Percentiles rank a stretch among this genome's conserved stretches.
Evolutionary conservation across 1,139 yeast species (phyloP).

Genomic region (Blastobotrys aristatus): DNA sequence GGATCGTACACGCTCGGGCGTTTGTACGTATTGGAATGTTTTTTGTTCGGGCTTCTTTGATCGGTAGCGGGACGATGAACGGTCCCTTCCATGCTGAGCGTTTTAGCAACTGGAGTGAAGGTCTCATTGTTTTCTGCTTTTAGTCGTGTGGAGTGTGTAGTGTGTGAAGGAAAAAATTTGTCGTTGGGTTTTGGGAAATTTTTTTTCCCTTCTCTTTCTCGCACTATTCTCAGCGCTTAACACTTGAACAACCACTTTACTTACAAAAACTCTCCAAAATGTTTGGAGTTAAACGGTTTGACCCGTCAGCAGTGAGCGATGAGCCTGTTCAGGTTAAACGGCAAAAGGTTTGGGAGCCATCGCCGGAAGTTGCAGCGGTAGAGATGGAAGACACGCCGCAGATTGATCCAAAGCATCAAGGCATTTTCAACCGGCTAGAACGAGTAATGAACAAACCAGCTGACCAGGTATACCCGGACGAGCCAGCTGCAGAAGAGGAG

Average conservation of each 20-base stretch:
- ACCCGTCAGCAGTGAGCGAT: slow-evolving; percentile 11
- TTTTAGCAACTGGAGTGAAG: slow-evolving; percentile 49
- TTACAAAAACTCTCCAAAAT: no score
- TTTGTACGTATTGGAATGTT: slow-evolving; percentile 89
- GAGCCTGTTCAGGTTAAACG: slow-evolving; percentile 9
- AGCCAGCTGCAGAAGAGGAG: not conserved
- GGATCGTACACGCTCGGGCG: slow-evolving; percentile 87
- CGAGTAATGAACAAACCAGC: not conserved
- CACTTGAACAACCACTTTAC: no score
- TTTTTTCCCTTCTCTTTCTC: not conserved
- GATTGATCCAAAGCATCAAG: slow-evolving; percentile 9
- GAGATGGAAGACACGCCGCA: slow-evolving; percentile 4
- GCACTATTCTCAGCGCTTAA: no score
- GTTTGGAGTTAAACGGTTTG: slow-evolving; percentile 12
- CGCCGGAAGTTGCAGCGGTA: not conserved
- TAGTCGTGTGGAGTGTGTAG: not conserved
- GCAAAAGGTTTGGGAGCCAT: not conserved
- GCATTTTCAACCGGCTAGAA: slow-evolving; percentile 7
- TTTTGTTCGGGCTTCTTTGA: slow-evolving; percentile 73
- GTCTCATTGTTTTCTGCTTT: slow-evolving; percentile 46
- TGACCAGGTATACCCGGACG: not conserved
- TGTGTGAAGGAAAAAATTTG: not conserved
- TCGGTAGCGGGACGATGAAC: slow-evolving; percentile 86
- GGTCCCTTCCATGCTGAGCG: slow-evolving; percentile 93
- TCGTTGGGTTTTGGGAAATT: not conserved